A percentile compares a stretch with the other conserved stretches of the same genome.
These are phyloP conservation scores for Amauroascus niger DNA, from an alignment of 2,329 filamentous ascomycete species.

Conservation along the genomic window DNA sequence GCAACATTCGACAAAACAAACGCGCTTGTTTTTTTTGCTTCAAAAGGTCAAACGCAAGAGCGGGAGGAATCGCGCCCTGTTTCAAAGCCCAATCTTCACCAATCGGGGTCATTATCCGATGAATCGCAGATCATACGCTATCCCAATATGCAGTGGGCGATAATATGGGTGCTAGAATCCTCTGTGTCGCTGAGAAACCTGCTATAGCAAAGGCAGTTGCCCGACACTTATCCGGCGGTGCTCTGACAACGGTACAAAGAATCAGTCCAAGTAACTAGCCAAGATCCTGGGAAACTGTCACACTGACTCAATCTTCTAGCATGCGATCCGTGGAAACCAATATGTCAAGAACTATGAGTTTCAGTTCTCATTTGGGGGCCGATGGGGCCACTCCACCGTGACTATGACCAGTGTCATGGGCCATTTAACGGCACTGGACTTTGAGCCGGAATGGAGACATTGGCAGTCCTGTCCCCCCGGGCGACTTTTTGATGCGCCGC, in stretches of 20 bases:
- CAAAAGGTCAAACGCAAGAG: no score
- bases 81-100: background rate
- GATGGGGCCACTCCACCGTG: conserved; percentile 73
- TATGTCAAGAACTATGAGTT: conserved; percentile 96
- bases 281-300: background rate
- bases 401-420: conserved; percentile 91
- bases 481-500: conserved; percentile 69
- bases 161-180: conserved; percentile 45
- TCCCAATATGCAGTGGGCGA: conserved; percentile 11
- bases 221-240: conserved; percentile 72
- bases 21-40: no score
- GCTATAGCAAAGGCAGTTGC: conserved; percentile 94
- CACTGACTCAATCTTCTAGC: conserved; percentile 38
- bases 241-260: conserved; percentile 59
- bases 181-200: conserved; percentile 79
- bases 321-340: conserved; percentile 54
- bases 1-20: no score
- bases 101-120: background rate
- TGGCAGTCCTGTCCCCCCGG: conserved; percentile 76
- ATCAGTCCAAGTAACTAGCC: background rate
- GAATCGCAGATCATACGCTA: conserved; percentile 1
- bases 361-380: conserved; percentile 69
- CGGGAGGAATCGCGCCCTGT: no score
- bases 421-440: conserved; percentile 74
- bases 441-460: conserved; percentile 60